Conservation (phyloP, 1,139 yeast species). For the Wickerhamiella infanticola region DNA sequence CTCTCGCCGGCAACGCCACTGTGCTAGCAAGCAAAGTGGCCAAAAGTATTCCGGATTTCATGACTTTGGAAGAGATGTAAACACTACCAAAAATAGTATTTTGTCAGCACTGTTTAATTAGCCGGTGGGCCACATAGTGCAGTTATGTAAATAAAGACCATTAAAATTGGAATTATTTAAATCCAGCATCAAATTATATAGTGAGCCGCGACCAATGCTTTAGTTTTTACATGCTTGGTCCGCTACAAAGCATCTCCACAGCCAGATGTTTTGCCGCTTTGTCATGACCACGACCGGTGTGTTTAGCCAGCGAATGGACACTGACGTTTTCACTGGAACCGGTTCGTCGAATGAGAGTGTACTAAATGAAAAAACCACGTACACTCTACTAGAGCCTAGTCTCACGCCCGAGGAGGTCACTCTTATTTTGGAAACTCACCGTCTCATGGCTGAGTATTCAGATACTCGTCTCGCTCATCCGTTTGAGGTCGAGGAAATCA, state of each 20-base stretch:
- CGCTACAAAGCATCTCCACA: too few relatives aligned
- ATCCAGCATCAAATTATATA: too few relatives aligned
- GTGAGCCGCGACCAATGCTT: too few relatives aligned
- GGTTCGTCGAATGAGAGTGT: too few relatives aligned
- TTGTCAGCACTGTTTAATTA: background rate
- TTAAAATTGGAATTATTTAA: too few relatives aligned
- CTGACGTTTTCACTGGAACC: too few relatives aligned
- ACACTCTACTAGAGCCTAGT: background rate
- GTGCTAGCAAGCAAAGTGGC: background rate
- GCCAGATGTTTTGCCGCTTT: too few relatives aligned
- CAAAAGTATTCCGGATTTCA: background rate
- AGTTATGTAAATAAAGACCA: too few relatives aligned
- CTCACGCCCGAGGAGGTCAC: background rate
- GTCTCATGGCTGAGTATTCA: constrained; percentile 7
- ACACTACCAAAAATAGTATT: background rate
- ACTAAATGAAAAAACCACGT: background rate
- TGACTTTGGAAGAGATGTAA: background rate
- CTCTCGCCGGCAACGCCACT: background rate
- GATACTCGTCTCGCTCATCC: constrained; percentile 7
- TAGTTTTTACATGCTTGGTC: too few relatives aligned
- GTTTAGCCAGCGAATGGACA: background rate
- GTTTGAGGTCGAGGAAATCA: constrained; percentile 4
- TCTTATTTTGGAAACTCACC: constrained; percentile 5
- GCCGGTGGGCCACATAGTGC: too few relatives aligned
- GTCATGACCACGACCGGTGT: too few relatives aligned